Percentiles rank a stretch among this genome's conserved stretches.
Conservation (phyloP, 768 basidiomycete species). For the Neoboletus brunneissimus region DNA sequence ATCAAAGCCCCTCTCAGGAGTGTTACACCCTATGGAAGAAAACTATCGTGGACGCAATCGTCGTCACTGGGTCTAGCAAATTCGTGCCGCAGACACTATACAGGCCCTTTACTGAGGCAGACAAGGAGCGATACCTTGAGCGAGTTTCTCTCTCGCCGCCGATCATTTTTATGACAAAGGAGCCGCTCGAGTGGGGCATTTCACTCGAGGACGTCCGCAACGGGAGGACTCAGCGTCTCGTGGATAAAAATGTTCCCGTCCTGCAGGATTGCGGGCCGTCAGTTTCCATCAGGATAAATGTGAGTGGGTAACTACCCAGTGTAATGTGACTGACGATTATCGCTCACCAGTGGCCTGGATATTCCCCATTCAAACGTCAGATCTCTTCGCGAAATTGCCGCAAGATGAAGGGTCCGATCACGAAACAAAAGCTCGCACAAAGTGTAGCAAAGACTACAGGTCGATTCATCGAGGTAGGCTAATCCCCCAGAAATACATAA, state of each 20-base stretch:
- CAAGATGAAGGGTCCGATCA: constrained; percentile 70
- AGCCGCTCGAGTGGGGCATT: constrained; percentile 58
- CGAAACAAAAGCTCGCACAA: constrained; percentile 64
- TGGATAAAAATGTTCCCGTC: constrained; percentile 54
- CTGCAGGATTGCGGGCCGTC: constrained; percentile 68
- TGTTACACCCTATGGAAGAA: constrained; percentile 17
- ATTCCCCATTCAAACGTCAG: constrained; percentile 66
- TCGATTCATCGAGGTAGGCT: constrained; percentile 58
- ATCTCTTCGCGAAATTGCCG: constrained; percentile 75
- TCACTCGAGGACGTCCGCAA: constrained; percentile 56
- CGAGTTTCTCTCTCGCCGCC: constrained; percentile 58
- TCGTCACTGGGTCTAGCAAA: constrained; percentile 35
- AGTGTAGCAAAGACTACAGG: constrained; percentile 66
- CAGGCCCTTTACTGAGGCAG: constrained; percentile 66
- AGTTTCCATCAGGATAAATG: constrained; percentile 70
- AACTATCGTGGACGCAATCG: constrained; percentile 4
- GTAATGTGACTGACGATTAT: neutral
- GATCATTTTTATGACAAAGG: constrained; percentile 56
- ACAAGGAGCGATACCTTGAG: constrained; percentile 70
- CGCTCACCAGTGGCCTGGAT: constrained; percentile 67
- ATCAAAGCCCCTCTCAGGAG: constrained; percentile 9
- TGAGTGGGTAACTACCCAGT: constrained; percentile 22
- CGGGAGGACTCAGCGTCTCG: constrained; percentile 52
- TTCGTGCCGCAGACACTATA: constrained; percentile 69
- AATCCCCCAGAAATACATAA: neutral